These are phyloP conservation scores for Nematodospora anomalae DNA, from an alignment of 1,139 yeast genomes.

Conservation along the genomic window DNA sequence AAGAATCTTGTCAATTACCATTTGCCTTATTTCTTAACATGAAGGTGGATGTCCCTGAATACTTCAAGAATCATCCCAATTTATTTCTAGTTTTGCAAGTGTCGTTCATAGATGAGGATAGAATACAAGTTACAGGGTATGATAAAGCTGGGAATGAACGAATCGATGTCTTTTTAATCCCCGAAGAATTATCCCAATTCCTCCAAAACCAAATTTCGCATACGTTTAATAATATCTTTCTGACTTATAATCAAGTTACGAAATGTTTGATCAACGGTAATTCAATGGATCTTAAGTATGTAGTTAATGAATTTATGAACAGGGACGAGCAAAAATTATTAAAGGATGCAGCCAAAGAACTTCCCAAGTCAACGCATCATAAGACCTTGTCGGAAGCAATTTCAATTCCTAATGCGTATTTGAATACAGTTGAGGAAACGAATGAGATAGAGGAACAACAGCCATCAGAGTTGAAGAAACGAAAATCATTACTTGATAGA, in stretches of 20 bases:
- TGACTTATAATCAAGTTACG: conserved; percentile 24
- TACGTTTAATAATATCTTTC: conserved; percentile 23
- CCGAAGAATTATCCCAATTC: conserved; percentile 22
- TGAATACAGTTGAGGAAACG: background rate
- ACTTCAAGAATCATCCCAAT: conserved; percentile 26
- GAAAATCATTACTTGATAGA: conserved; percentile 2
- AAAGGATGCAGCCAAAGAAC: conserved; percentile 7
- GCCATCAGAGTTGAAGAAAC: background rate
- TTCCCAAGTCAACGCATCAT: conserved; percentile 2
- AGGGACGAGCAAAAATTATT: conserved; percentile 7
- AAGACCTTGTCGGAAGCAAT: conserved; percentile 8
- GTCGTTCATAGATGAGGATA: conserved; percentile 27
- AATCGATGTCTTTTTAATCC: conserved; percentile 25
- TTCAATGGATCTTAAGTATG: conserved; percentile 25
- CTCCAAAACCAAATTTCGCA: conserved; percentile 25
- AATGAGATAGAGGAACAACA: background rate
- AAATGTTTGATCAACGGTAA: conserved; percentile 23
- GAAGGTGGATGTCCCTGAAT: conserved; percentile 22
- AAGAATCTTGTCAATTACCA: conserved; percentile 61
- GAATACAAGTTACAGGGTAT: conserved; percentile 31
- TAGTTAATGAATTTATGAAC: conserved; percentile 15
- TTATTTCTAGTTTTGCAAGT: conserved; percentile 31
- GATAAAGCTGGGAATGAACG: conserved; percentile 25
- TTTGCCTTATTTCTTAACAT: conserved; percentile 66
- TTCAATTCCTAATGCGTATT: conserved; percentile 9